These are phyloP conservation scores for Chlorella sp. DNA, from an alignment of 139 green algal genomes.

Conservation along the genomic window DNA sequence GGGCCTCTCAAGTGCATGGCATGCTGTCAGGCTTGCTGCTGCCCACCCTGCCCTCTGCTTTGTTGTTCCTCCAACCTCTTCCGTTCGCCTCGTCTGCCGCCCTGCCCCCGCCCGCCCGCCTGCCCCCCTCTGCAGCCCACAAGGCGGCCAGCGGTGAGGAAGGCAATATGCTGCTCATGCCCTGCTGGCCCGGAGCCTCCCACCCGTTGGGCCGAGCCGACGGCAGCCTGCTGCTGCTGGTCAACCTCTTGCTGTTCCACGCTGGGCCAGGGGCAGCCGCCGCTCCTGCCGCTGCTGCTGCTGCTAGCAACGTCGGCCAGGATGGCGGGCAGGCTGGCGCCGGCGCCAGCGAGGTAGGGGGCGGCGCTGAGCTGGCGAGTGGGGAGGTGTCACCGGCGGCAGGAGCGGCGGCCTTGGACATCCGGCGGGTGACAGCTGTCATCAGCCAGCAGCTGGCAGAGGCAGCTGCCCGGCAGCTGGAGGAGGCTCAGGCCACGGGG, in stretches of 20 bases:
- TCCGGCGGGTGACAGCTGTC: not conserved
- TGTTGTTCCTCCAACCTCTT: not conserved
- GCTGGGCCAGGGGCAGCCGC: not conserved
- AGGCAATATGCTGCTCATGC: conserved; percentile 46
- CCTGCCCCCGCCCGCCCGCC: not conserved
- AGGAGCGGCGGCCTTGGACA: not conserved
- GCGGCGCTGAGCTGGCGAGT: not conserved
- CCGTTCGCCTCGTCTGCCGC: not conserved
- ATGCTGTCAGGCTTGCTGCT: not conserved
- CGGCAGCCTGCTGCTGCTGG: conserved; percentile 20
- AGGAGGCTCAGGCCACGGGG: not conserved
- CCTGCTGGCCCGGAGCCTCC: conserved; percentile 13
- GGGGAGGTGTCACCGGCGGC: not conserved
- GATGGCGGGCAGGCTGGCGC: too few relatives aligned
- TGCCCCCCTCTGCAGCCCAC: conserved; percentile 29
- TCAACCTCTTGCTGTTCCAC: not conserved
- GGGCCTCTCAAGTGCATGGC: not conserved
- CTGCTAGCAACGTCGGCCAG: not conserved
- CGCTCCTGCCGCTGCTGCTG: not conserved
- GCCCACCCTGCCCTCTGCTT: not conserved
- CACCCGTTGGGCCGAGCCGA: conserved; percentile 28
- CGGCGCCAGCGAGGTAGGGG: not conserved
- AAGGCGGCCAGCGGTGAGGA: conserved; percentile 41
- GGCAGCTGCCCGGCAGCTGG: conserved; percentile 14
- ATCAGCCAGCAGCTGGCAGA: conserved; percentile 5